phyloP scores from a whole-genome alignment of 768 basidiomycete genomes.

The Lenzites betulinus region DNA sequence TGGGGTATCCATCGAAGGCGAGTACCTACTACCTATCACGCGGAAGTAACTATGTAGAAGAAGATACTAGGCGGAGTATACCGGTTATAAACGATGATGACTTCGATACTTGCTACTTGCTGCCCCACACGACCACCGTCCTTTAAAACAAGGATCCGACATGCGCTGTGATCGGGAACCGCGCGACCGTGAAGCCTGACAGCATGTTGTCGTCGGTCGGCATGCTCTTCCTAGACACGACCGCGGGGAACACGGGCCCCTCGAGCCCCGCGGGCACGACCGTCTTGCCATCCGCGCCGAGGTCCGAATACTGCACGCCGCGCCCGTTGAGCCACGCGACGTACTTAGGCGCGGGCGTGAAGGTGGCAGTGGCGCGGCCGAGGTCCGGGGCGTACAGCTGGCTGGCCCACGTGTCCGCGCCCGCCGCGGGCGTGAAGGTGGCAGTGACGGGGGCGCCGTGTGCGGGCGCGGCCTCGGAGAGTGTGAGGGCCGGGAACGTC shows the following conservation, averaged over 20 bases:
- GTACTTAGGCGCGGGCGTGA: slow-evolving; percentile 37
- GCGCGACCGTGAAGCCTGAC: slow-evolving; percentile 53
- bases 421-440: neutral
- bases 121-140: no score
- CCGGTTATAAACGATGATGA: no score
- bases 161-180: slow-evolving; percentile 9
- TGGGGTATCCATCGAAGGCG: no score
- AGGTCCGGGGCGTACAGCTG: no score
- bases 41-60: no score
- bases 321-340: slow-evolving; percentile 54
- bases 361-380: no score
- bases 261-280: slow-evolving; percentile 44
- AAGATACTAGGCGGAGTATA: no score
- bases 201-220: slow-evolving; percentile 51
- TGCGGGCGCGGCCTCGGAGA: slow-evolving; percentile 33
- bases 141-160: no score
- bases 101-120: no score
- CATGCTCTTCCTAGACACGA: slow-evolving; percentile 44
- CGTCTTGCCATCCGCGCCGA: slow-evolving; percentile 30
- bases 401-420: neutral
- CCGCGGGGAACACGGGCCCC: slow-evolving; percentile 51
- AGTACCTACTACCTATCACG: no score
- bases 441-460: slow-evolving; percentile 35
- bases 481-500: slow-evolving; percentile 47
- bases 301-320: slow-evolving; percentile 40